These are phyloP conservation scores for Penicillium pancosmium DNA, from an alignment of 495 filamentous ascomycete genomes.

Conservation along the genomic window DNA sequence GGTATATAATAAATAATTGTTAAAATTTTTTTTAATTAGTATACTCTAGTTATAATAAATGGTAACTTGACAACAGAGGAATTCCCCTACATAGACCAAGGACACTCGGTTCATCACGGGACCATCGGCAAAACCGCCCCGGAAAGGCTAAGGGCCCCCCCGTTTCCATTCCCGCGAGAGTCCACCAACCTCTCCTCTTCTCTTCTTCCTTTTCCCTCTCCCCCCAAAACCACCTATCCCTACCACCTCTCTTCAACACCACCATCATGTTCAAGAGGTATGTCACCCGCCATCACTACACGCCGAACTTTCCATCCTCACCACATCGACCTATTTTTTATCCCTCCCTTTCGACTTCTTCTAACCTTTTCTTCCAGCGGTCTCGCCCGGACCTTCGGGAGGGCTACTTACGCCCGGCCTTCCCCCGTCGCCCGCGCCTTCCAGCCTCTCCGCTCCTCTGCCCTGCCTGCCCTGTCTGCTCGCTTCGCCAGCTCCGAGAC, in stretches of 20 bases:
- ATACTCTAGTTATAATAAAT: constrained; percentile 5
- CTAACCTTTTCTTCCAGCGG: constrained; percentile 59
- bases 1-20: no score
- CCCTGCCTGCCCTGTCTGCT: constrained; percentile 62
- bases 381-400: constrained; percentile 77
- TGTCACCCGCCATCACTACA: constrained; percentile 48
- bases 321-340: not conserved
- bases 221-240: constrained; percentile 36
- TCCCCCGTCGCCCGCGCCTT: constrained; percentile 67
- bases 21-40: no score
- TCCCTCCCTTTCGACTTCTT: constrained; percentile 27
- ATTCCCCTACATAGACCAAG: no score
- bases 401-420: constrained; percentile 73
- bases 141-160: constrained; percentile 46
- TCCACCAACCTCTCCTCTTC: constrained; percentile 47
- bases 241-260: constrained; percentile 53
- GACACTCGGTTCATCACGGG: constrained; percentile 52
- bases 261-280: constrained; percentile 90
- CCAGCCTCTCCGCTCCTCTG: constrained; percentile 62
- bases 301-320: not conserved
- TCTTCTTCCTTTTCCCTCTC: constrained; percentile 41
- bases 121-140: constrained; percentile 55
- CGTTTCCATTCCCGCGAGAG: constrained; percentile 35
- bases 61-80: no score
- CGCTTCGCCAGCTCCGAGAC: constrained; percentile 71